Evolutionary conservation across 768 basidiomycete species (phyloP).

Genomic region (Roridomyces roridus): DNA sequence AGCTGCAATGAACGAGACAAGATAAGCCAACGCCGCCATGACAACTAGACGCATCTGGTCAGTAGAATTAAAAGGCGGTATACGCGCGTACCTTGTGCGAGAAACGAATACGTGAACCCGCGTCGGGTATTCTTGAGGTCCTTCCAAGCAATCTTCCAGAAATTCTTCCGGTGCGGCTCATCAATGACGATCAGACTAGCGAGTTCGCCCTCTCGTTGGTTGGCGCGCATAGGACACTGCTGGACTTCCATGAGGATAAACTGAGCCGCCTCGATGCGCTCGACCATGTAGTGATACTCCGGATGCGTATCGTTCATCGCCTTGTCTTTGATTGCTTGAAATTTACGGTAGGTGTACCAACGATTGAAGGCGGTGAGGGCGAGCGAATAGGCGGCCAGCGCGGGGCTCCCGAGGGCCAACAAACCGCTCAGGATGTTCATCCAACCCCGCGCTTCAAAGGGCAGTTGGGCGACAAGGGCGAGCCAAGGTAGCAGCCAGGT

Average conservation of each 20-base stretch:
- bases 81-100: conserved; percentile 24
- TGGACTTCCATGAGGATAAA: conserved; percentile 18
- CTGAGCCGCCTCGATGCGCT: conserved; percentile 1
- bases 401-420: neutral
- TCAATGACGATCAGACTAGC: conserved; percentile 13
- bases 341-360: neutral
- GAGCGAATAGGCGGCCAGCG: conserved; percentile 13
- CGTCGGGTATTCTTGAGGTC: too few species aligned
- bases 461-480: conserved; percentile 24
- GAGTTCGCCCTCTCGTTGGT: conserved; percentile 19
- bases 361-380: neutral
- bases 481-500: conserved; percentile 27
- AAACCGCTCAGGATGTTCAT: conserved; percentile 13
- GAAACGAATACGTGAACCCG: conserved; percentile 17
- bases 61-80: neutral
- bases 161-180: conserved; percentile 7
- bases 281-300: conserved; percentile 5
- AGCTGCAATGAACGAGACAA: conserved; percentile 19
- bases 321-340: conserved; percentile 4
- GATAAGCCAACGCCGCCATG: conserved; percentile 14
- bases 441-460: conserved; percentile 20
- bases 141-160: conserved; percentile 17
- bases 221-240: conserved; percentile 22
- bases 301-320: conserved; percentile 1
- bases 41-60: conserved; percentile 4